phyloP scores from a whole-genome alignment of 2,329 filamentous ascomycete genomes.

The Ophiobolus disseminans region DNA sequence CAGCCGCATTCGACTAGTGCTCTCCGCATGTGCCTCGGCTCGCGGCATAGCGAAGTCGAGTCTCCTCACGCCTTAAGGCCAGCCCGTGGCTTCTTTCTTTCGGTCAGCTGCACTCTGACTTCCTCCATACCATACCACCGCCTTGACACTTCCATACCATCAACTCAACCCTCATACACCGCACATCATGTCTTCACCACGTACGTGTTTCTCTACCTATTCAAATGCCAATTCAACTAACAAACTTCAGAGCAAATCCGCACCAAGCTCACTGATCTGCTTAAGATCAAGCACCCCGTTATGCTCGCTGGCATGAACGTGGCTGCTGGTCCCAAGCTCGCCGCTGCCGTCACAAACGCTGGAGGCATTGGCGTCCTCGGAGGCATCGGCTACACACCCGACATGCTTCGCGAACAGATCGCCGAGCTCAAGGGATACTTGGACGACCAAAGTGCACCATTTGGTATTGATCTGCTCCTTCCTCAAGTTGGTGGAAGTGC shows the following conservation, averaged over 20 bases:
- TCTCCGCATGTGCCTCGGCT: conserved; percentile 38
- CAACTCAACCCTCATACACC: conserved; percentile 10
- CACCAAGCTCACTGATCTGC: conserved; percentile 91
- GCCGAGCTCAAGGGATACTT: conserved; percentile 90
- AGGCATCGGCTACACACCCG: conserved; percentile 92
- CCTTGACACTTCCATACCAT: conserved; percentile 2
- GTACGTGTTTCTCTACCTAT: conserved; percentile 62
- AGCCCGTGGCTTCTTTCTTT: conserved; percentile 14
- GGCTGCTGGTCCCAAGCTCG: conserved; percentile 92
- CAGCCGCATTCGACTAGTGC: conserved; percentile 14
- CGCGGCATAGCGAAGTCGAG: conserved; percentile 23
- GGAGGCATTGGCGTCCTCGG: conserved; percentile 96
- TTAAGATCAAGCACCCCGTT: conserved; percentile 97
- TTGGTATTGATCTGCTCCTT: conserved; percentile 91
- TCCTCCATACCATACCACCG: conserved; percentile 3
- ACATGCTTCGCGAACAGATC: conserved; percentile 96
- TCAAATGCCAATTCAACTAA: conserved; percentile 35
- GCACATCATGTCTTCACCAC: conserved; percentile 75
- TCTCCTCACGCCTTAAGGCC: conserved; percentile 32
- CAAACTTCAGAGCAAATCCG: conserved; percentile 76
- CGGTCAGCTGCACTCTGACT: conserved; percentile 6
- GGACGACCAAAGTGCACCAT: conserved; percentile 89
- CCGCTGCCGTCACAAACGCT: conserved; percentile 95
- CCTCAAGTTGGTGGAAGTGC: conserved; percentile 94
- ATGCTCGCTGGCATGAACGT: conserved; percentile 99